Base-by-base conservation (phyloP, 208 protist species). In the Crithidia acanthocephali region DNA sequence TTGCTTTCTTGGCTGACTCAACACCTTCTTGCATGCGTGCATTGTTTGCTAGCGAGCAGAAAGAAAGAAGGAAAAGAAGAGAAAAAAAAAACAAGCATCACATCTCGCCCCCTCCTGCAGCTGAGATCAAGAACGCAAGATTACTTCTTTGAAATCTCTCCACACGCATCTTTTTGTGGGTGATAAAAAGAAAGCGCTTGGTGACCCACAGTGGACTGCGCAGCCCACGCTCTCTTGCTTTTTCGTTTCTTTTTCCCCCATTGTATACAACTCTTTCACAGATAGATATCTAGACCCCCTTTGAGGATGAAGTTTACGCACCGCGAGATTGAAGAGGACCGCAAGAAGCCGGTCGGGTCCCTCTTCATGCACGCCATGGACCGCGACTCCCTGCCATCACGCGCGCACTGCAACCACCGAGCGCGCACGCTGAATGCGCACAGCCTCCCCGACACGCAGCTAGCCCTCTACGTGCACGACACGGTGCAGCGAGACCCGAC, bases 331-430 rank as follows among this genome's bases (percentile, higher is more conserved):
- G 79, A 91, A 44, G 83, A 52, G 23, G 77, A 88, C 47, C 70
- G 68, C 35, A 63, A 53, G 63, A 88, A 83, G 56, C 89, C 86
- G 5, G 80, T 87, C 2, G 89, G 89, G 15, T 90, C 89, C 2
- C 79, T 92, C 47, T 94, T 94, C 58, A 70, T 91, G 44, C 67
- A 72, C 37, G 47, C 79, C 15, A 80, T 94, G 66, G 89, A 87
- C 65, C 32, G 64, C 4, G 85, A 91, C 53, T 84, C 81, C 7
- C 57, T 80, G 50, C 58, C 51, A 33, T 79, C 66, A 0, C 62
- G 64, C 13, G 47, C 51, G 4, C 81, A 85, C 33, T 79, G 80
- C 28, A 83, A 76, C n/a, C 40, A 47, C n/a, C 35, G 18, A 4
- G 79, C 83, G 0, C 61, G 68, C 22, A 28, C 28, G 16, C 47